Base-by-base conservation (phyloP, 257 asterid species). In the Jacaranda copaia region DNA sequence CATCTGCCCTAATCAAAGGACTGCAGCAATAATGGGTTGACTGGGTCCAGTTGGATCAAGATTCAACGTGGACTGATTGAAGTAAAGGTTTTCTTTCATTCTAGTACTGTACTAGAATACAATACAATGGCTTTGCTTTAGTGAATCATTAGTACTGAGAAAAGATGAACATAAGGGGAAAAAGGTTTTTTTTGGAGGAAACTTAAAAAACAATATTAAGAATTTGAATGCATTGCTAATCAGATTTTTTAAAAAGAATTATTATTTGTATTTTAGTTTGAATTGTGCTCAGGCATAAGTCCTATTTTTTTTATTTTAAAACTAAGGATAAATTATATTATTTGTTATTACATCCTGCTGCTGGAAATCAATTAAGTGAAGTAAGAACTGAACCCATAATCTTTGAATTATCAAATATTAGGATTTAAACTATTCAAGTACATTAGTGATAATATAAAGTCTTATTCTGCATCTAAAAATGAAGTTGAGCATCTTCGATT, bases 31-130 rank as follows among this genome's bases (percentile, higher is more conserved):
- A 53, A 49, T 53, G 67, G 46, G 48, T 76, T 66, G 68, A 35
- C 11, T 66, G 66, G 68, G 20, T 19, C 75, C 80, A 36, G 6
- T 36, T 55, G 51, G 67, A 38, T n/a, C 75, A 70, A 53, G 35
- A 55, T 42, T 56, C 76, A 72, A 71, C 38, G 12, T 55, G 18
- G 40, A 56, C 49, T 35, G 48, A 16, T 42, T 0, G 7, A 40
- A 3, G 5, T 3, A 61, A 1, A n/a, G 16, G 61, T 55, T 55
- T 16, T 65, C 16, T 20, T 60, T 11, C 7, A 59, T 25, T 60
- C 9, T 32, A 19, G 63, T 36, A 39, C 20, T 58, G 16, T 13
- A 18, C 5, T 55, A 15, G 42, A n/a, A 3, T 65, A 39, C 14
- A 64, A 2, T 14, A 36, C 40, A 60, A 60, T 19, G 36, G 6